Base-by-base conservation (phyloP, 176 grass and related monocot species). In the Chloris gayana region DNA sequence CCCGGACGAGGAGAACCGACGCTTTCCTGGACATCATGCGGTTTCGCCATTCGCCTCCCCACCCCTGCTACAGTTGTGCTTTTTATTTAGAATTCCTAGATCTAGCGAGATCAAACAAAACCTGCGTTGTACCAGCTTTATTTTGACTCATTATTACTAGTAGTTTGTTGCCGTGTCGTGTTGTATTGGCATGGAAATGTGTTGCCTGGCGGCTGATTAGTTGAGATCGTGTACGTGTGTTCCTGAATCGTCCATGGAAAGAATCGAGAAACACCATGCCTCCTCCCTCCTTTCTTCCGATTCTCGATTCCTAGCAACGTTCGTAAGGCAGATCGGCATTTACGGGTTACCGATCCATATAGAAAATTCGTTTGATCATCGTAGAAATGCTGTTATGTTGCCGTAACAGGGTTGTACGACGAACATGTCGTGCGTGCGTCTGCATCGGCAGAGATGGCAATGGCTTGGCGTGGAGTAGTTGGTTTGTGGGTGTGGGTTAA, bases 71-170 rank as follows among this genome's bases (percentile, higher is more conserved):
- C 26, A 4, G n/a, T 4, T 1, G 46, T 24, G 7, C 59, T 78
- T 64, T 25, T 14, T 26, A 21, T 60, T 49, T 87, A 76, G 42
- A 45, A 46, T 47, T 57, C 9, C 51, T 83, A 83, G 80, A 78
- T 78, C 86, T 66, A 83, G 58, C 44, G 35, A 77, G 66, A 77
- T 65, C 45, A 44, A 77, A 37, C 35, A 22, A 76, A 15, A 29
- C 4, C 21, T 13, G 37, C 19, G 45, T 2, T 75, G 70, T 67
- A 77, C 8, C 35, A 77, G 72, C 12, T 72, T 64, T 67, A 29
- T 57, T 57, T 57, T 0, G 34, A 72, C 64, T 67, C 21, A 67
- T 67, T 37, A 64, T 45, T 74, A 13, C n/a, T 46, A 25, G 44
- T 14, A 41, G 31, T 62, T n/a, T 72, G 2, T 21, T 59, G 38